Evolutionary conservation across 176 grass and related monocot genomes (phyloP), one percentile per base, ranked within the genome.

Genomic region (Bromus sterilis): DNA sequence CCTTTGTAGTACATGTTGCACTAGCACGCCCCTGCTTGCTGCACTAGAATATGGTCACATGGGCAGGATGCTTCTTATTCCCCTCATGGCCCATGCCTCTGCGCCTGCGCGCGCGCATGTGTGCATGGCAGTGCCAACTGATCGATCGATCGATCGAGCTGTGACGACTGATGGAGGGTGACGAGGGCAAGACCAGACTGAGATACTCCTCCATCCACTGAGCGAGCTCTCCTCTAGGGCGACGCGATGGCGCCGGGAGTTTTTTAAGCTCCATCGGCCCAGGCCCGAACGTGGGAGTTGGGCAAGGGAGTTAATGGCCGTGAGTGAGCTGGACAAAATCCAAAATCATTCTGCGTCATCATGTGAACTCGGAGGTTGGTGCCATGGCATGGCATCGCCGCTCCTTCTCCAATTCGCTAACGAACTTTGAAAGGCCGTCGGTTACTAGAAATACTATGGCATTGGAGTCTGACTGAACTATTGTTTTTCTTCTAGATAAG

Each of bases 231-330:
- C n/a, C n/a, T n/a, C n/a, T n/a, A 60, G 39, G 37, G 71, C 82
- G 78, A 85, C 70, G 84, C 70, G 87, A 89, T 85, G 71, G 78
- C 40, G 87, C 26, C 65, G 26, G 44, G 29, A 57, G n/a, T 89
- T 82, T 85, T 89, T 48, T 57, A 78, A 23, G 33, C 40, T 48
- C 81, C 2, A 9, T 10, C 68, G 40, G 40, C 71, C 40, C 78
- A 77, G 71, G 70, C 62, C 48, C 44, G 87, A 85, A 72, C 78
- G 87, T 82, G 78, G 83, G 83, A 86, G 78, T 72, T 78, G 83
- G 78, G 73, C 87, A 78, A 57, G 41, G 53, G 56, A 82, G 65
- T 86, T 85, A 69, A 85, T 89, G 87, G 64, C 71, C 11, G 71
- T 48, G 14, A 25, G 36, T 82, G 73, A 89, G 56, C 55, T 86